Evolutionary conservation across 345 rosid genomes (phyloP).

Genomic region (Hibiscus syriacus): DNA sequence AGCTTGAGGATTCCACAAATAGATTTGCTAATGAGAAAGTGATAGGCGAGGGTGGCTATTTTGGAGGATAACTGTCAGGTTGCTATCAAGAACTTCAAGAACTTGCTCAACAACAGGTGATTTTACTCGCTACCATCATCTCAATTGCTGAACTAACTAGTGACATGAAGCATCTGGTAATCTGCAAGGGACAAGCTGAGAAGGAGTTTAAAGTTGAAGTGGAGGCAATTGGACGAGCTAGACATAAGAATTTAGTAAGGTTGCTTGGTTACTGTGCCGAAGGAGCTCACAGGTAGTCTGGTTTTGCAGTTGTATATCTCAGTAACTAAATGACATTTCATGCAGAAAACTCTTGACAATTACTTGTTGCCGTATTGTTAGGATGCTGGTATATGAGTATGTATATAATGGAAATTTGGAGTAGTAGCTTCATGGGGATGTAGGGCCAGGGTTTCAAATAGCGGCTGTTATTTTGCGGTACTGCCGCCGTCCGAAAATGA

Average conservation of each 20-base stretch:
- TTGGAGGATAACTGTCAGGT: slow-evolving; percentile 55
- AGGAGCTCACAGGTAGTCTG: slow-evolving; percentile 80
- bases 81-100: slow-evolving; percentile 89
- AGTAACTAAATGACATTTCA: too few species aligned
- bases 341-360: background rate
- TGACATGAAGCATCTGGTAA: background rate
- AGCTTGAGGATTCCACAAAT: slow-evolving; percentile 69
- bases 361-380: slow-evolving; percentile 18
- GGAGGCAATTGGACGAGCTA: slow-evolving; percentile 85
- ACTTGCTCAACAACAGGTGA: slow-evolving; percentile 85
- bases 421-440: slow-evolving; percentile 80
- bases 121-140: background rate
- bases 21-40: slow-evolving; percentile 72
- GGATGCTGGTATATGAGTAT: slow-evolving; percentile 91
- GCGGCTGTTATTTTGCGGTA: too few species aligned
- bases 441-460: too few species aligned
- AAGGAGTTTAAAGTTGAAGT: slow-evolving; percentile 91
- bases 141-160: too few species aligned
- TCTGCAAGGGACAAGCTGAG: slow-evolving; percentile 86
- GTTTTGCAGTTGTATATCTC: too few species aligned
- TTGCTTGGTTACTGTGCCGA: slow-evolving; percentile 92
- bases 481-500: too few species aligned
- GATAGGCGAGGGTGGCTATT: slow-evolving; percentile 87
- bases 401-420: slow-evolving; percentile 76
- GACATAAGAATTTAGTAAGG: slow-evolving; percentile 87